Conservation (phyloP, 2,329 filamentous ascomycete species). For the Ceratocystis huliohia region DNA sequence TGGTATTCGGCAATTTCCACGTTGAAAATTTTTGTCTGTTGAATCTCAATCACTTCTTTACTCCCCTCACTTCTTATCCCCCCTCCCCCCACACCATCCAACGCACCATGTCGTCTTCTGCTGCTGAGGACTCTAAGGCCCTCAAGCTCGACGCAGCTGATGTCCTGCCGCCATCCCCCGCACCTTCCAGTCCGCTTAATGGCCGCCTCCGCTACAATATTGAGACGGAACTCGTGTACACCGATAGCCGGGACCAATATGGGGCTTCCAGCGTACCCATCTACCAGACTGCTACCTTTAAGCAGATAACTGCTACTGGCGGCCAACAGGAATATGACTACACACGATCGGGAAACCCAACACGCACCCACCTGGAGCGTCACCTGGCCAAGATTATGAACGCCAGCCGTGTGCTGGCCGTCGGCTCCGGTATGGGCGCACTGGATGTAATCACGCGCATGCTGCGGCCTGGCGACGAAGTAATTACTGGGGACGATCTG, state of each 20-base stretch:
- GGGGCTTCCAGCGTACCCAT: slow-evolving; percentile 93
- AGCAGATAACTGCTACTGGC: slow-evolving; percentile 68
- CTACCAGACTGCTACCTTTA: slow-evolving; percentile 97
- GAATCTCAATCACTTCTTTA: not conserved
- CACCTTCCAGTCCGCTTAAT: slow-evolving; percentile 77
- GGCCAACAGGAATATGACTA: slow-evolving; percentile 90
- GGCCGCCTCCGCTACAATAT: slow-evolving; percentile 77
- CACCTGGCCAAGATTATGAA: slow-evolving; percentile 99
- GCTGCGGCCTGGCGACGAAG: slow-evolving; percentile 84
- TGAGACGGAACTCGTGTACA: slow-evolving; percentile 92
- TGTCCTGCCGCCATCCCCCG: slow-evolving; percentile 80
- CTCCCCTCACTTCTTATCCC: not conserved
- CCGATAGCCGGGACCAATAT: slow-evolving; percentile 92
- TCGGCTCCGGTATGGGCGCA: slow-evolving; percentile 94
- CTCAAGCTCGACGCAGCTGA: slow-evolving; percentile 52
- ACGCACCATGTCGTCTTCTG: slow-evolving; percentile 22
- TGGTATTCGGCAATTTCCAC: not conserved
- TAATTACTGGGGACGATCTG: slow-evolving; percentile 90
- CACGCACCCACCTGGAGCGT: slow-evolving; percentile 85
- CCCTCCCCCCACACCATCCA: not conserved
- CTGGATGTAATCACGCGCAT: slow-evolving; percentile 91
- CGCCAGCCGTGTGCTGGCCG: slow-evolving; percentile 76
- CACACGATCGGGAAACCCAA: slow-evolving; percentile 93
- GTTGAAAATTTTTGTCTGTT: not conserved
- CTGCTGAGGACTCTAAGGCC: slow-evolving; percentile 30